Base-by-base conservation (phyloP, 768 basidiomycete genomes). In the Dioszegia crocea region DNA sequence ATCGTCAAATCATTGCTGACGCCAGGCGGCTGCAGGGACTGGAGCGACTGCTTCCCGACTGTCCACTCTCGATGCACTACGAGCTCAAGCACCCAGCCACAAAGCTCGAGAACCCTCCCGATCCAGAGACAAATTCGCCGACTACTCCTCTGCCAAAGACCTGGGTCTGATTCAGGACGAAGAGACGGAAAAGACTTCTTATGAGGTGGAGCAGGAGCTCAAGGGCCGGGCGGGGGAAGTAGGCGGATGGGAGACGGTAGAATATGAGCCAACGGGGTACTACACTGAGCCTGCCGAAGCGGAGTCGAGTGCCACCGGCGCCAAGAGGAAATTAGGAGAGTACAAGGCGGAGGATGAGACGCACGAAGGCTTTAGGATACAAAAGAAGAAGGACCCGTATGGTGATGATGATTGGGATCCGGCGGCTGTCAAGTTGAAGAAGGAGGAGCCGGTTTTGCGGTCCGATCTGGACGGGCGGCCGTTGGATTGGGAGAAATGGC, bases 111-210 rank as follows among this genome's bases (percentile, higher is more conserved):
- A 33, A 41, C 17, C 81, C 85, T 11, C 80, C 84, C 31, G 62
- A 64, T 24, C 69, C 65, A 36, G 64, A 65, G 77, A 78, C 57
- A 71, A 68, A 85, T 83, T 62, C 60, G 82, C 87, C 0, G 88
- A 94, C 75, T 99, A 98, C 76, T 85, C 89, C 11, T 91, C 91
- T 0, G 87, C 94, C 0, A 86, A 83, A 47, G 88, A 86, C 0
- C 81, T 98, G 0, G 93, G 93, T 1, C 29, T 38, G 17, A 86
- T 84, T 67, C 80, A 68, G 10, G 92, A 94, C 68, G 87, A 86
- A 1, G 88, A 90, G 17, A 85, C 80, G 8, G 88, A 88, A 58
- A 79, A 83, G 52, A 68, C 82, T 27, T 80, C 80, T n/a, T 84
- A 83, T 0, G 86, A 87, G 68, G 79, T 81, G 1, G 83, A 85